Evolutionary conservation across 345 rosid species (phyloP), one percentile per base, ranked within the genome.

Genomic region (Brassica nigra): DNA sequence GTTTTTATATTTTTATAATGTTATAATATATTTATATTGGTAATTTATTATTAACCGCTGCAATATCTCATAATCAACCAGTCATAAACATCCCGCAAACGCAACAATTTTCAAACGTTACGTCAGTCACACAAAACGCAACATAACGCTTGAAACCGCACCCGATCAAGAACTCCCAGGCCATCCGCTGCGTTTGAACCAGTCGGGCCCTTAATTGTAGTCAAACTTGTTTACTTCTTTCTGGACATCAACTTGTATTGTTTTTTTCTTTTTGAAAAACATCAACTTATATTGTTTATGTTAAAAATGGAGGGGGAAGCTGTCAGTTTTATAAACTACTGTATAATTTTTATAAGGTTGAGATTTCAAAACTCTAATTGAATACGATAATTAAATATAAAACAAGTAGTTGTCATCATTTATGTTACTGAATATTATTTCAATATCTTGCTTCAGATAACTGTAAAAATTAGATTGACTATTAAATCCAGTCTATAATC

Each of bases 231-330:
- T 71, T 78, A 33, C 23, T 59, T 61, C 5, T 18, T 8, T 23
- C 27, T 23, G 27, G 27, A 23, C 27, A 23, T 23, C 27, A 23
- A 23, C 27, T 23, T 23, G 27, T 23, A 23, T 23, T 23, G 27
- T 30, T 29, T n/a, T 34, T 15, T 2, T 34, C 8, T 6, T 1
- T 34, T 34, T 34, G 37, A 7, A 23, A 23, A 23, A 27, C 64
- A 59, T 10, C 64, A 27, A 59, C 15, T 59, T 71, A 27, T 31
- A 47, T 44, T 44, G 61, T 62, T 69, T 61, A 47, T 23, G 39
- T 58, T 37, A 66, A 69, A 62, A 9, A 29, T 42, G n/a, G 49
- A 42, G 49, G 18, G 18, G 63, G 52, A 73, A 78, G 73, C 63
- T 59, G 69, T 72, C 77, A 72, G 68, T 57, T 28, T 68, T 7